Base-by-base conservation (phyloP, 208 protist genomes). In the Trypanosoma scelopori region DNA sequence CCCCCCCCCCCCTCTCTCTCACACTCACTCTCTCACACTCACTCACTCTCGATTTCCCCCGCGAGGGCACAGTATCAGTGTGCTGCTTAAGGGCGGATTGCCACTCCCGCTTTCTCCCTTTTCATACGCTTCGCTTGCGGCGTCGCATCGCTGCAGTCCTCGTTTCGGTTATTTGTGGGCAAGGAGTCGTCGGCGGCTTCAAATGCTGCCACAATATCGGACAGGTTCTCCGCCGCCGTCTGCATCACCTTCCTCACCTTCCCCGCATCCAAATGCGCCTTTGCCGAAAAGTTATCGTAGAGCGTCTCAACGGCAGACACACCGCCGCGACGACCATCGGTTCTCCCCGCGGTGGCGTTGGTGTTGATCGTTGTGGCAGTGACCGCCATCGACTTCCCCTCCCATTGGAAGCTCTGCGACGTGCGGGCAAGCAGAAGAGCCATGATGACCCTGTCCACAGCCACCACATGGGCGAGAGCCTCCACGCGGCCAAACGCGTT, bases 191-290 rank as follows among this genome's bases (percentile, higher is more conserved):
- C 41, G 43, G 39, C 1, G 12, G 32, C 52, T 9, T 74, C 30
- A 56, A 92, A 87, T 16, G 69, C 71, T 12, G 43, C 55, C 48
- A 63, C 50, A 22, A 91, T 73, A n/a, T 55, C 57, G 1, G 59
- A 56, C 58, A 81, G 32, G 18, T 58, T 58, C 45, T 59, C 48
- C 48, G 52, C 51, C 12, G 72, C 79, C 0, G 69, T 66, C 3
- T 83, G 74, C 84, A 93, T 90, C 1, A 91, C 42, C 47, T 76
- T 81, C 47, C 73, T 69, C 20, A 93, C 77, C 32, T 81, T 83
- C 37, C 66, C 30, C 37, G 69, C 62, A n/a, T 79, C 74, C 15
- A 93, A 69, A 50, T 85, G 81, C 0, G 87, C 83, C 22, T 59
- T 72, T 27, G 83, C 81, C 12, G 84, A 73, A 56, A 93, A 93